These are phyloP conservation scores for Lentinula lateritia DNA, from an alignment of 768 basidiomycete genomes.

Conservation along the genomic window DNA sequence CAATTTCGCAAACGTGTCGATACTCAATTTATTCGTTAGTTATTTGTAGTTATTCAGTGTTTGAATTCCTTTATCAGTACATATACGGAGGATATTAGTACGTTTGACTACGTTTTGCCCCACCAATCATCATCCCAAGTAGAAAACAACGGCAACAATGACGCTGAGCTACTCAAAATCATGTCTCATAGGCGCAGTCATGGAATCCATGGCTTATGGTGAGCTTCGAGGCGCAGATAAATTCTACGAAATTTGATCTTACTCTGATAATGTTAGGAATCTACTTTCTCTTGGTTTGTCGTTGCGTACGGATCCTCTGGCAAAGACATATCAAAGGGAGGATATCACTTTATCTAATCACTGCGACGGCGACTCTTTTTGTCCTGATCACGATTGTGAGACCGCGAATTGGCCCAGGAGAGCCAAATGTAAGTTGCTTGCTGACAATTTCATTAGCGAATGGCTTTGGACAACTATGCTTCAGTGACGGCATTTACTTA, in stretches of 20 bases:
- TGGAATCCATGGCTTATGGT: conserved; percentile 11
- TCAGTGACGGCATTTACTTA: conserved; percentile 10
- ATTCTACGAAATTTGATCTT: no score
- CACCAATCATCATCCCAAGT: no score
- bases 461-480: conserved; percentile 11
- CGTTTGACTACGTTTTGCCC: no score
- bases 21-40: no score
- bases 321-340: background rate
- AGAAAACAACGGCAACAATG: background rate
- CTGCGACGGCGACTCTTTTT: conserved; percentile 7
- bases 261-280: background rate
- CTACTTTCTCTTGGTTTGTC: conserved; percentile 7
- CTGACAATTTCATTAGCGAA: conserved; percentile 3
- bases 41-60: no score
- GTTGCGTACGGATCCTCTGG: conserved; percentile 3
- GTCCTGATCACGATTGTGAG: conserved; percentile 12
- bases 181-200: conserved; percentile 6
- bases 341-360: background rate
- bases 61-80: no score
- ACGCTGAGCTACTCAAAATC: conserved; percentile 8
- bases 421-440: background rate
- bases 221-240: background rate
- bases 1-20: no score
- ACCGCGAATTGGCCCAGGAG: background rate
- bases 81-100: no score